Percentiles rank a stretch among this genome's conserved stretches.
Evolutionary conservation across 345 rosid genomes (phyloP).

Genomic region (Crucihimalaya himalaica): DNA sequence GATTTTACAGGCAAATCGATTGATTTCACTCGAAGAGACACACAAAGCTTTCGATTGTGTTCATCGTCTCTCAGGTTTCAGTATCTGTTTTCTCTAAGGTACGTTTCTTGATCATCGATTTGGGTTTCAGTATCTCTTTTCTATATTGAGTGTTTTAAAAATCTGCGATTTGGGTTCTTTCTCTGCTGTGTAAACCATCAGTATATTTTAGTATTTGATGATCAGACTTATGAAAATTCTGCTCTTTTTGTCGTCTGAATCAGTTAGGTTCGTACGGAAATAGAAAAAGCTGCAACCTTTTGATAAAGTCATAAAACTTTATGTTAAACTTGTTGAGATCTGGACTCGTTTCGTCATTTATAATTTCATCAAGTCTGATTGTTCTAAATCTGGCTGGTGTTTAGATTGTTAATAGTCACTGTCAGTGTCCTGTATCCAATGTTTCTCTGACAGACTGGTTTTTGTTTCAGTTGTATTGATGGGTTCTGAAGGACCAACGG

Average conservation of each 20-base stretch:
- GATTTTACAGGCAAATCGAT: conserved; percentile 19
- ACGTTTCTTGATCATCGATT: conserved; percentile 14
- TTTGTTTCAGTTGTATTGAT: conserved; percentile 43
- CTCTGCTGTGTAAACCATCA: background rate
- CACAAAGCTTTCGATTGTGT: background rate
- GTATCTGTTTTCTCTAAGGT: conserved; percentile 34
- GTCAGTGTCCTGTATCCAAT: conserved; percentile 7
- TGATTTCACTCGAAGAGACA: conserved; percentile 29
- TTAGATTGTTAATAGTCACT: conserved; percentile 24
- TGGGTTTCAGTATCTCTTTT: conserved; percentile 13
- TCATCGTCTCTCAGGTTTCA: conserved; percentile 3
- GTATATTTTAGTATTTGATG: background rate
- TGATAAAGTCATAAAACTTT: background rate
- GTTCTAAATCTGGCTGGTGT: conserved; percentile 24
- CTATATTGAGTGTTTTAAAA: background rate
- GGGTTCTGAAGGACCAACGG: conserved; percentile 96
- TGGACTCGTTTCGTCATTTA: background rate
- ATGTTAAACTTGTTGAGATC: conserved; percentile 7
- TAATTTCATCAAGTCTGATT: conserved; percentile 15
- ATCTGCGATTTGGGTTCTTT: background rate
- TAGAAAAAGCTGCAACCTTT: conserved; percentile 14
- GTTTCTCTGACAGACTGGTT: background rate
- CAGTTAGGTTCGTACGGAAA: background rate
- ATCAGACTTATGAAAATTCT: background rate
- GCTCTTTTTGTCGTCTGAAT: background rate